Evolutionary conservation across 306 rosid genomes (phyloP), one percentile per base, ranked within the genome.

Genomic region (Glycyrrhiza uralensis): DNA sequence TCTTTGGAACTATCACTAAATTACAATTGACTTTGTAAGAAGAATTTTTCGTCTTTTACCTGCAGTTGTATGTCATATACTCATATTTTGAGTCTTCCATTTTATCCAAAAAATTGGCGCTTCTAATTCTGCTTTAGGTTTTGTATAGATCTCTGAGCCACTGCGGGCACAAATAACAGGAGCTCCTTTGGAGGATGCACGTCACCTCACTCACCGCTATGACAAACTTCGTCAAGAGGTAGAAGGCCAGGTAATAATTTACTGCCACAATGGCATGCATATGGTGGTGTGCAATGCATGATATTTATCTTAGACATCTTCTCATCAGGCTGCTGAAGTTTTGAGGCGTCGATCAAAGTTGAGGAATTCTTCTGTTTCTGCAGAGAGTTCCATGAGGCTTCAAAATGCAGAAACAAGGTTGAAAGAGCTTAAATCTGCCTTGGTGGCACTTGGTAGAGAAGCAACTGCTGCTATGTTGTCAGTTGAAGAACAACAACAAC

Each of bases 161-260:
- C 77, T 93, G 74, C 85, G 92, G 66, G 86, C 96, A 49, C 97
- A 87, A 79, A 86, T 93, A 80, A 87, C 85, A 4, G 97, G 94
- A 72, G 96, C 98, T 76, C 98, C 98, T 74, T 79, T 93, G 76
- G 98, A 93, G 79, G 98, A 90, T 84, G 98, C 98, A 67, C 94
- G 98, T 22, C 97, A 93, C 80, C 90, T 93, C 70, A 76, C 97
- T 30, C 87, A 83, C 47, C 93, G 80, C 73, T 93, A 90, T 44
- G 98, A 93, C 52, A 93, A 86, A 83, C 84, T 88, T 55, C 88
- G 88, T 56, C 98, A 90, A 50, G 98, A 90, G 69, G 89, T 86
- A 23, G 97, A 93, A 76, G 80, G 83, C 62, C 97, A 90, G 98
- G 98, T 90, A 82, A 71, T 56, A 79, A 69, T 69, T 55, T 52